phyloP scores from a whole-genome alignment of 2,329 filamentous ascomycete genomes.

The Talaromyces sp. region DNA sequence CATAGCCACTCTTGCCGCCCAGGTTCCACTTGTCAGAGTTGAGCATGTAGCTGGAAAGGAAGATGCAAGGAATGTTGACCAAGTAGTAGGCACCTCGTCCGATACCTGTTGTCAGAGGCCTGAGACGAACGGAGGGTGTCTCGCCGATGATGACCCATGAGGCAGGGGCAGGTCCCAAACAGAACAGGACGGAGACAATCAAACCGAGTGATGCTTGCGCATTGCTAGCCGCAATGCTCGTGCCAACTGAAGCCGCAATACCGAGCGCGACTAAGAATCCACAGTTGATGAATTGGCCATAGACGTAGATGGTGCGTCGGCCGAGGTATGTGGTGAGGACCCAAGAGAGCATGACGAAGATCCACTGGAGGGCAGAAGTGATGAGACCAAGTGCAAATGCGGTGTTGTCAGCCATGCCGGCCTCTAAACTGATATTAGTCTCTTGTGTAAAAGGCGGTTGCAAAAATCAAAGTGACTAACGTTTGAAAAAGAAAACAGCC shows the following conservation, averaged over 20 bases:
- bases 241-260: conserved; percentile 54
- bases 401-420: conserved; percentile 53
- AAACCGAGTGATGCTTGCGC: conserved; percentile 63
- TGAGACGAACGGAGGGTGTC: conserved; percentile 62
- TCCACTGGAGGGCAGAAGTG: conserved; percentile 59
- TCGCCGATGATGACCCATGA: conserved; percentile 67
- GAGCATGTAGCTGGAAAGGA: conserved; percentile 60
- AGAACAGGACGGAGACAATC: conserved; percentile 64
- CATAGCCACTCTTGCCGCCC: conserved; percentile 30
- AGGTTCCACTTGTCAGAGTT: conserved; percentile 45
- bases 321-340: conserved; percentile 62
- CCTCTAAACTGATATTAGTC: conserved; percentile 50
- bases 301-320: conserved; percentile 63
- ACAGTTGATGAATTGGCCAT: conserved; percentile 55
- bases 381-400: conserved; percentile 63
- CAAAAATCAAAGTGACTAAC: conserved; percentile 26
- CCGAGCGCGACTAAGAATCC: conserved; percentile 57
- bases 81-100: conserved; percentile 64
- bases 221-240: conserved; percentile 41
- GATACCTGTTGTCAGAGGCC: conserved; percentile 63
- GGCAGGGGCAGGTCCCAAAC: conserved; percentile 59
- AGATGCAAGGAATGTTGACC: conserved; percentile 64
- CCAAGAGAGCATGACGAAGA: conserved; percentile 67
- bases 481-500: conserved; percentile 58
- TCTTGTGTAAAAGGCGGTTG: conserved; percentile 18